These are phyloP conservation scores for Didymellaceae sp. DNA, from an alignment of 2,329 filamentous ascomycete genomes.

Conservation along the genomic window DNA sequence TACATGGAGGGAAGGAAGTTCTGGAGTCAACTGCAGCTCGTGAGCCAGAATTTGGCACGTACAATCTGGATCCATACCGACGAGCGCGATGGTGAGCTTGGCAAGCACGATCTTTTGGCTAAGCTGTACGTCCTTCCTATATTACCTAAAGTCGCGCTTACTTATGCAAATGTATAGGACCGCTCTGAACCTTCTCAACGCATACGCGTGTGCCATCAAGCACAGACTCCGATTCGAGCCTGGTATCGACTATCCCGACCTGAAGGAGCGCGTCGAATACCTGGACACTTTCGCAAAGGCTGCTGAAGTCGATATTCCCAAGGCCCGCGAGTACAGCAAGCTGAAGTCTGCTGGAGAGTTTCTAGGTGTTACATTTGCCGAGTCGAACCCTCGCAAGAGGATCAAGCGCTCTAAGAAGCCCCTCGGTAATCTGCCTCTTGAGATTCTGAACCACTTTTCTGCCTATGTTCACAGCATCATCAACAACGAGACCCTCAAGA, in stretches of 20 bases:
- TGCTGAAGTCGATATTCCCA: conserved; percentile 55
- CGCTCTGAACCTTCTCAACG: conserved; percentile 77
- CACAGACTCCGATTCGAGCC: conserved; percentile 86
- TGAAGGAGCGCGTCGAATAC: conserved; percentile 72
- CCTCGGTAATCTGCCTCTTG: conserved; percentile 81
- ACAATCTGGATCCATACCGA: conserved; percentile 81
- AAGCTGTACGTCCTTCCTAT: conserved; percentile 61
- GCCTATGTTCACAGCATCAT: conserved; percentile 70
- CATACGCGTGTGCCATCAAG: conserved; percentile 79
- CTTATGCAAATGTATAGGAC: conserved; percentile 51
- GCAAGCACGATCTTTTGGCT: conserved; percentile 71
- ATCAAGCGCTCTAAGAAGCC: conserved; percentile 76
- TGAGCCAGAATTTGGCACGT: conserved; percentile 66
- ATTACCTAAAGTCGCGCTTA: background rate
- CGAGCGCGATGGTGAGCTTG: conserved; percentile 64
- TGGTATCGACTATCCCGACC: conserved; percentile 76
- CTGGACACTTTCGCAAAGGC: conserved; percentile 76
- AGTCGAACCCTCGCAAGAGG: conserved; percentile 77
- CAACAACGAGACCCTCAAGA: conserved; percentile 60
- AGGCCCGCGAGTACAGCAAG: conserved; percentile 36
- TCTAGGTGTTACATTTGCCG: conserved; percentile 76
- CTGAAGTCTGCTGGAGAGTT: conserved; percentile 73
- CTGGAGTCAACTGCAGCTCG: conserved; percentile 65
- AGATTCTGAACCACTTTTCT: conserved; percentile 76
- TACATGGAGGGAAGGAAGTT: conserved; percentile 65